Conservation (phyloP, 768 basidiomycete genomes). For the Pleurotus platypus region DNA sequence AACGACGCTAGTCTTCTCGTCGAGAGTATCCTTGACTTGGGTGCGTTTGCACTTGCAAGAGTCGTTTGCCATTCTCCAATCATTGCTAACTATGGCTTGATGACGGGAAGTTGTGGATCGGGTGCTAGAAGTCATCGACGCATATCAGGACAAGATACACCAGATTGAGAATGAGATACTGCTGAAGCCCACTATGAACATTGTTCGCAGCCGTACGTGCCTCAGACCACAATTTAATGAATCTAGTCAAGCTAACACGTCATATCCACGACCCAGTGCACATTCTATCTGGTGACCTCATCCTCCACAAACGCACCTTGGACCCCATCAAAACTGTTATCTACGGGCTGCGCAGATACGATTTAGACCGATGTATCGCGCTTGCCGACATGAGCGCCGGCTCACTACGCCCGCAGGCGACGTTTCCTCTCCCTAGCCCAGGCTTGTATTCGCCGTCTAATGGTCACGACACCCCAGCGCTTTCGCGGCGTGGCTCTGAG, state of each 20-base stretch:
- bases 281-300: slow-evolving; percentile 72
- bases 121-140: slow-evolving; percentile 64
- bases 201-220: slow-evolving; percentile 53
- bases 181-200: slow-evolving; percentile 55
- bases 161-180: slow-evolving; percentile 60
- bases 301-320: slow-evolving; percentile 69
- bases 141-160: slow-evolving; percentile 60
- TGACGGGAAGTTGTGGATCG: slow-evolving; percentile 58
- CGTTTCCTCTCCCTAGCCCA: background rate
- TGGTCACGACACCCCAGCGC: slow-evolving; percentile 2
- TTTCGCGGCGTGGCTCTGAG: slow-evolving; percentile 1
- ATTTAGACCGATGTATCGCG: slow-evolving; percentile 63
- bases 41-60: slow-evolving; percentile 13
- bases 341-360: slow-evolving; percentile 66
- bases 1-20: slow-evolving; percentile 62
- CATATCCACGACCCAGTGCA: slow-evolving; percentile 46
- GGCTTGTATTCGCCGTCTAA: background rate
- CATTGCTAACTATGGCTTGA: background rate
- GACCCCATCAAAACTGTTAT: slow-evolving; percentile 69
- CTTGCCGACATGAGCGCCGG: slow-evolving; percentile 39
- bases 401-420: slow-evolving; percentile 14
- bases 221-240: background rate
- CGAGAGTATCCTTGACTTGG: slow-evolving; percentile 53
- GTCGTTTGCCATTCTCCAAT: slow-evolving; percentile 1
- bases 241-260: background rate